These are phyloP conservation scores for Talaromyces sp. DNA, from an alignment of 2,329 filamentous ascomycete genomes.

Conservation along the genomic window DNA sequence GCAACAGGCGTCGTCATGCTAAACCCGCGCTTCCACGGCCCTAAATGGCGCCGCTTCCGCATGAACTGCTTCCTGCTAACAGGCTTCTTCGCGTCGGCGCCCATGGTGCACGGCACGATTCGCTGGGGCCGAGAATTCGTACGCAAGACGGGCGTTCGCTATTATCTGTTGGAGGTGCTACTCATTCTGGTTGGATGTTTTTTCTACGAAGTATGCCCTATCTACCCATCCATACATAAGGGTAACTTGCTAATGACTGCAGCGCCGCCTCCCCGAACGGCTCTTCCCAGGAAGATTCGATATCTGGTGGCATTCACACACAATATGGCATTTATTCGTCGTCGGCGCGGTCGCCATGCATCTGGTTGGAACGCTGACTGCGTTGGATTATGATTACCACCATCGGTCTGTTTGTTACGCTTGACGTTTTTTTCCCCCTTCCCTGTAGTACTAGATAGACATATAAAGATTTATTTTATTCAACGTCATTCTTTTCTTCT, in stretches of 20 bases:
- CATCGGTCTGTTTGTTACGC: constrained; percentile 17
- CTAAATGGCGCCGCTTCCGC: constrained; percentile 23
- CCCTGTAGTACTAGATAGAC: background rate
- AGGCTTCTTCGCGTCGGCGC: constrained; percentile 28
- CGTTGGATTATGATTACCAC: constrained; percentile 27
- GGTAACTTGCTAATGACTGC: background rate
- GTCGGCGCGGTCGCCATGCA: constrained; percentile 39
- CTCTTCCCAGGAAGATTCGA: constrained; percentile 28
- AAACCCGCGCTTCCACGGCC: constrained; percentile 27
- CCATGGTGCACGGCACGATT: constrained; percentile 25
- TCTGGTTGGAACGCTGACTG: constrained; percentile 31
- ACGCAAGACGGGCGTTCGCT: constrained; percentile 23
- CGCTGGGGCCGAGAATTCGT: constrained; percentile 21
- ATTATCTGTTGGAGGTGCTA: constrained; percentile 29
- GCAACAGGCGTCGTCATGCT: constrained; percentile 29
- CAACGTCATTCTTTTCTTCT: background rate
- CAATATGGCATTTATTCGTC: constrained; percentile 30
- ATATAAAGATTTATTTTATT: background rate
- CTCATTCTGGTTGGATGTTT: constrained; percentile 25
- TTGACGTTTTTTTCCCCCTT: background rate
- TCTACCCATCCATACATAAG: background rate
- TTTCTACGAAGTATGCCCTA: constrained; percentile 17
- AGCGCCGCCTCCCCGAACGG: constrained; percentile 19
- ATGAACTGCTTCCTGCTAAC: constrained; percentile 25
- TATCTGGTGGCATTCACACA: constrained; percentile 29